These are phyloP conservation scores for Persicaria tinctoria DNA, from an alignment of 148 eudicot genomes.

Conservation along the genomic window DNA sequence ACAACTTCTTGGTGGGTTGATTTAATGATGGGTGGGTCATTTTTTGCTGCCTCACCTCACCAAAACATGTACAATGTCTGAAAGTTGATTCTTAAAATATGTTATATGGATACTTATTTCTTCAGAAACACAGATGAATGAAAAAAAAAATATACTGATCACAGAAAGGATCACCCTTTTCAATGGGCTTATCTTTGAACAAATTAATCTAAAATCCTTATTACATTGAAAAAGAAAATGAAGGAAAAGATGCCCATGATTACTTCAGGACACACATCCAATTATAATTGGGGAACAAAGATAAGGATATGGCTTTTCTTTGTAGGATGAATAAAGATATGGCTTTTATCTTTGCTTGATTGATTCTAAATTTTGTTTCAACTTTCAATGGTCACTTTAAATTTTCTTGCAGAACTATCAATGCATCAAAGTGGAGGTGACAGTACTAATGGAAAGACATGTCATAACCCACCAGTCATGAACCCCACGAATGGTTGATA, in stretches of 20 bases:
- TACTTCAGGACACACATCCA: background rate
- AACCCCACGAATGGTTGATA: background rate
- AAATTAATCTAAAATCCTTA: background rate
- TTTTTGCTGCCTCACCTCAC: background rate
- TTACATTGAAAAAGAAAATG: background rate
- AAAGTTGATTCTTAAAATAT: background rate
- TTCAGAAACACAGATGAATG: background rate
- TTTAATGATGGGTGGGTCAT: background rate
- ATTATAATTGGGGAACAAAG: slow-evolving; percentile 1
- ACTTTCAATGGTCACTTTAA: background rate
- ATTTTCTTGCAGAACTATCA: background rate
- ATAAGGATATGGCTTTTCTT: background rate
- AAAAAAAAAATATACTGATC: background rate
- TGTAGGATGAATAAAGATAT: background rate
- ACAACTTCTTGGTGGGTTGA: background rate
- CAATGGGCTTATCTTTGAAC: background rate
- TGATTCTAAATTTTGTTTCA: background rate
- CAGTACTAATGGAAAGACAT: background rate
- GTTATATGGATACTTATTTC: background rate
- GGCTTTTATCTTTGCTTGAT: background rate
- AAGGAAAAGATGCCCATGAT: slow-evolving; percentile 1
- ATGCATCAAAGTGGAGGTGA: background rate
- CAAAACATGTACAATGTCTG: background rate
- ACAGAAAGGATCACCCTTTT: background rate
- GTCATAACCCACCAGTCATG: slow-evolving; percentile 6